phyloP scores from a whole-genome alignment of 352 stramenopile genomes.

The Phytophthora pisi region DNA sequence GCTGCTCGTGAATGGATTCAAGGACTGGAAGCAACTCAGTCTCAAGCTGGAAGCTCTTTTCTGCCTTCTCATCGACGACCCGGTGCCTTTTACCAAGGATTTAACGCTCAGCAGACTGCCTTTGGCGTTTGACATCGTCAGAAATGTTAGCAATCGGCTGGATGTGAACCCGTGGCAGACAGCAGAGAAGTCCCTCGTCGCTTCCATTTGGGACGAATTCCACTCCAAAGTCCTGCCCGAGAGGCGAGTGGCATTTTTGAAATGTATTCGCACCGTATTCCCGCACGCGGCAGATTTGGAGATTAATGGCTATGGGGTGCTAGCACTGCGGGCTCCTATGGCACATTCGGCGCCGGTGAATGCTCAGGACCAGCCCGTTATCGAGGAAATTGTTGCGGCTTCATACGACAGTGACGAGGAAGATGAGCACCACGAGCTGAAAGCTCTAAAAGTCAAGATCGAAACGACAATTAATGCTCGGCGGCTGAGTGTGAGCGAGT shows the following conservation, averaged over 20 bases:
- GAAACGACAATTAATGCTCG: slow-evolving; percentile 30
- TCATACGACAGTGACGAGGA: slow-evolving; percentile 57
- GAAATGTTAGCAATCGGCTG: slow-evolving; percentile 19
- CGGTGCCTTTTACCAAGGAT: slow-evolving; percentile 33
- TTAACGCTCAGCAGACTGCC: slow-evolving; percentile 27
- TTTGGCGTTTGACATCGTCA: slow-evolving; percentile 36
- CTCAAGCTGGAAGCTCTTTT: slow-evolving; percentile 43
- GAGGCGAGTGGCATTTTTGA: slow-evolving; percentile 46
- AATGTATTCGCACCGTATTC: slow-evolving; percentile 48
- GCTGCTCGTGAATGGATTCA: slow-evolving; percentile 45
- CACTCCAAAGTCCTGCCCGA: slow-evolving; percentile 48
- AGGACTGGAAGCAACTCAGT: slow-evolving; percentile 52
- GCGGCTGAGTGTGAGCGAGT: slow-evolving; percentile 43
- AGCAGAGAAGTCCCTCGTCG: slow-evolving; percentile 50
- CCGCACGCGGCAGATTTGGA: slow-evolving; percentile 44
- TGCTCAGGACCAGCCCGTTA: background rate
- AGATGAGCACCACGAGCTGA: slow-evolving; percentile 34
- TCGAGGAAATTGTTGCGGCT: slow-evolving; percentile 12
- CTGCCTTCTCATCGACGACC: slow-evolving; percentile 33
- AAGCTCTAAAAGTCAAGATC: slow-evolving; percentile 36
- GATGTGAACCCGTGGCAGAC: slow-evolving; percentile 30
- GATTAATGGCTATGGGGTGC: slow-evolving; percentile 35
- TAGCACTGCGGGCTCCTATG: slow-evolving; percentile 22
- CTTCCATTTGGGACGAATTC: slow-evolving; percentile 59
- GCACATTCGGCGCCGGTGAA: slow-evolving; percentile 2